These are phyloP conservation scores for Zygoascus tannicola DNA, from an alignment of 805 yeast genomes.

Conservation along the genomic window DNA sequence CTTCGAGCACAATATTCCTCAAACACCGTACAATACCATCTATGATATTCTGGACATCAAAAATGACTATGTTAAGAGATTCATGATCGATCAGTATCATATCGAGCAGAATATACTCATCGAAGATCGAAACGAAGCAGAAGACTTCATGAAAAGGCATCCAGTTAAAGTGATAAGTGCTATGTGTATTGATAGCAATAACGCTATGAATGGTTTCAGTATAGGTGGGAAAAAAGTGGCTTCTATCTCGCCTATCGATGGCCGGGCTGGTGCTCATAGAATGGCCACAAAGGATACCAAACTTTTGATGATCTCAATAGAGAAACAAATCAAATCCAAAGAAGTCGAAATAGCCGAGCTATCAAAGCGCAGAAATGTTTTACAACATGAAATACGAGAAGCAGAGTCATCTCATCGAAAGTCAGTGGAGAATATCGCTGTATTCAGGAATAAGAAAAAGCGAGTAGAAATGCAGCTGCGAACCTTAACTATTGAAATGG, in stretches of 20 bases:
- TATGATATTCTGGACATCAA: slow-evolving; percentile 52
- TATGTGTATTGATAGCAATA: slow-evolving; percentile 5
- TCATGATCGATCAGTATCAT: slow-evolving; percentile 47
- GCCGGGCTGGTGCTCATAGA: slow-evolving; percentile 16
- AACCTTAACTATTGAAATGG: not conserved
- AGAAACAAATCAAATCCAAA: not conserved
- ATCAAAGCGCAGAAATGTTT: not conserved
- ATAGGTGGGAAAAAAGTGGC: slow-evolving; percentile 34
- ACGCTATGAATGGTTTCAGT: slow-evolving; percentile 8
- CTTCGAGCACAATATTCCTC: slow-evolving; percentile 39
- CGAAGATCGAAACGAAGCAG: slow-evolving; percentile 44
- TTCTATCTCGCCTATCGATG: slow-evolving; percentile 44
- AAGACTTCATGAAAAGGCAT: slow-evolving; percentile 30
- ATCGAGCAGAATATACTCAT: slow-evolving; percentile 54
- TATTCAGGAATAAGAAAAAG: too few relatives aligned
- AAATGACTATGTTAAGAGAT: slow-evolving; percentile 45
- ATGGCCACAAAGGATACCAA: slow-evolving; percentile 20
- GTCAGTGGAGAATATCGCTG: not conserved
- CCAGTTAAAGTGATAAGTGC: slow-evolving; percentile 32
- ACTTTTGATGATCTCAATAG: slow-evolving; percentile 4
- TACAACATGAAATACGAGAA: not conserved
- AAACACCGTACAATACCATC: slow-evolving; percentile 36
- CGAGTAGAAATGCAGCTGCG: not conserved
- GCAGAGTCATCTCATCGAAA: not conserved
- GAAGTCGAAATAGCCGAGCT: slow-evolving; percentile 8